A percentile compares a stretch with the other conserved stretches of the same genome.
Conservation (phyloP, 768 basidiomycete genomes). For the Collybia sordida region DNA sequence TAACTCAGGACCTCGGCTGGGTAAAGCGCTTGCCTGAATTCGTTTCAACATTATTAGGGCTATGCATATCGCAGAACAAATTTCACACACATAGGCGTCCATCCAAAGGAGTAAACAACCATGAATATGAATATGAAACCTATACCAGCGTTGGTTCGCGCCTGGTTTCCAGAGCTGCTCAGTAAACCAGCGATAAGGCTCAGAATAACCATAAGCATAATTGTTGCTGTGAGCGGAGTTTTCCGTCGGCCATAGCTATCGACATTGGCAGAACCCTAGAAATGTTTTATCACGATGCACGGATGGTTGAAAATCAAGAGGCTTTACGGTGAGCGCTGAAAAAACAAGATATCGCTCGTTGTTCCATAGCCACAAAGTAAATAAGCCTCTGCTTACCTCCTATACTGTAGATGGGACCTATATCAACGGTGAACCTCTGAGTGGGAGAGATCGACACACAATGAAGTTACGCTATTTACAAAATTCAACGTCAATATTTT, state of each 20-base stretch:
- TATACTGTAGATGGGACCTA: slow-evolving; percentile 20
- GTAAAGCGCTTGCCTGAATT: slow-evolving; percentile 47
- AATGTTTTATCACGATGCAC: neutral
- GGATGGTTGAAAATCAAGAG: neutral
- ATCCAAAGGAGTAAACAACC: slow-evolving; percentile 54
- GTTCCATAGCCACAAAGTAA: neutral
- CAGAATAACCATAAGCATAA: slow-evolving; percentile 35
- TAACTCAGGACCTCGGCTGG: slow-evolving; percentile 52
- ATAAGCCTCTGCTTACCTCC: slow-evolving; percentile 26
- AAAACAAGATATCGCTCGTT: neutral
- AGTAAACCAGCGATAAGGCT: slow-evolving; percentile 48
- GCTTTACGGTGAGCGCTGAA: slow-evolving; percentile 27
- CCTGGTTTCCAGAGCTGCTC: slow-evolving; percentile 29
- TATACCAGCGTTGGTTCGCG: slow-evolving; percentile 49
- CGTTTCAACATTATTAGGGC: neutral
- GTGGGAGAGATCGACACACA: slow-evolving; percentile 23
- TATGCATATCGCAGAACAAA: neutral
- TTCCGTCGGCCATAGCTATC: slow-evolving; percentile 50
- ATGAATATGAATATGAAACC: slow-evolving; percentile 50
- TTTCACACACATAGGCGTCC: slow-evolving; percentile 49
- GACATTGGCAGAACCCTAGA: slow-evolving; percentile 42
- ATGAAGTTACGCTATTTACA: slow-evolving; percentile 51
- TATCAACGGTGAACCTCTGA: neutral
- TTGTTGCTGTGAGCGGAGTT: slow-evolving; percentile 39
- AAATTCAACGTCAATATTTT: slow-evolving; percentile 46